Conservation (phyloP, 129 eudicot species). For the Flaveria sonorensis region DNA sequence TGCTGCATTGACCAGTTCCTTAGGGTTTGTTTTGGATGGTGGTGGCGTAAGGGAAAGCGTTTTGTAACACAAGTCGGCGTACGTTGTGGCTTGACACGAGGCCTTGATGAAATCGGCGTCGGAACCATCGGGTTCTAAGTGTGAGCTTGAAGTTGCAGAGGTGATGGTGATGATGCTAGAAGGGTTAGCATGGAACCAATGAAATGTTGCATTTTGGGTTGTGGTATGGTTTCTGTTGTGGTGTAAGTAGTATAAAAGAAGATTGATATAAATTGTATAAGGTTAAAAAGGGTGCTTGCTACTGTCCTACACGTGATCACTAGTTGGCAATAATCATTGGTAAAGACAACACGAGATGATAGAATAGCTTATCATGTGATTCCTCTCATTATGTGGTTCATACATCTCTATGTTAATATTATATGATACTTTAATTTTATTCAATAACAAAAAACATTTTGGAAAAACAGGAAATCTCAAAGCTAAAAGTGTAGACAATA, state of each 20-base stretch:
- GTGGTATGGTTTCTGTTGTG: neutral
- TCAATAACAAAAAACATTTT: neutral
- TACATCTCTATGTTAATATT: neutral
- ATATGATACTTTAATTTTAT: neutral
- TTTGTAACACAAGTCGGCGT: constrained; percentile 37
- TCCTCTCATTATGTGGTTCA: constrained; percentile 29
- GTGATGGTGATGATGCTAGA: constrained; percentile 20
- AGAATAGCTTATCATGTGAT: constrained; percentile 38
- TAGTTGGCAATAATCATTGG: constrained; percentile 39
- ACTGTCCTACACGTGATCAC: constrained; percentile 39
- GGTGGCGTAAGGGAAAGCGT: constrained; percentile 34
- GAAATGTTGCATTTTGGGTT: constrained; percentile 40
- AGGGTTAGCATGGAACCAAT: constrained; percentile 26
- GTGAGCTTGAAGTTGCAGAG: constrained; percentile 19
- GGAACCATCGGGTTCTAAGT: neutral
- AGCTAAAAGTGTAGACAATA: no score
- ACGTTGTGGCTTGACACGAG: constrained; percentile 39
- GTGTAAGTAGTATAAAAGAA: constrained; percentile 8
- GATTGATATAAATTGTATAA: neutral
- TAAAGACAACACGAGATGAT: constrained; percentile 38
- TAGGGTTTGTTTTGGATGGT: constrained; percentile 28
- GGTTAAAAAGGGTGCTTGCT: constrained; percentile 24
- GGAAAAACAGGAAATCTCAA: no score
- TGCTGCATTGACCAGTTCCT: constrained; percentile 37
- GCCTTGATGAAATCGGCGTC: constrained; percentile 36